Base-by-base conservation (phyloP, 805 yeast genomes). In the Zygosaccharomyces pseudorouxii region DNA sequence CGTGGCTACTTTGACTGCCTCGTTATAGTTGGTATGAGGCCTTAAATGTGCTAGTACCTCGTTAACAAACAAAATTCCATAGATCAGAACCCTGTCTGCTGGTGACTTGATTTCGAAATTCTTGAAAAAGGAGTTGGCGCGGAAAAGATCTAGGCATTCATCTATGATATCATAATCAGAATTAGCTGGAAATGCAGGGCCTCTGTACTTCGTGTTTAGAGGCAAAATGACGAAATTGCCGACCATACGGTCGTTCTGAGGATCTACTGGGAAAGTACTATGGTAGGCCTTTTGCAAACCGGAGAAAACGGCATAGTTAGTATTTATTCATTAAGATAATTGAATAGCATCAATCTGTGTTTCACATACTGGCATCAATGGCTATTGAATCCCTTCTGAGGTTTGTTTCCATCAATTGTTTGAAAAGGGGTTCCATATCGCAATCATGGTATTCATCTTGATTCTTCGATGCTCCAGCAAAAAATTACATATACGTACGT, bases 41-140 rank as follows among this genome's bases (percentile, higher is more conserved):
- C 68, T 74, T 54, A 93, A 71, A 50, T 80, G 76, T 35, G 82
- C 75, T 50, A 93, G 74, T 69, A 97, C 88, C 62, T 89, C 95
- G 43, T 95, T 86, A 30, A 88, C 81, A 66, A 80, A 93, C 51
- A 93, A 72, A 47, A 93, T 93, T 18, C 99, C 99, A 67, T 93
- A 93, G 58, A 95, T 90, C 51, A 93, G 74, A 9, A 92, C 78
- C 56, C 99, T 78, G 67, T 93, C 99, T 3, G 97, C 85, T 19
- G 95, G 86, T 10, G 97, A 96, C 67, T 89, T 89, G 72, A 93
- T 90, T 71, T 93, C 99, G 67, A 93, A 93, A 74, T 93, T 93
- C 66, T 87, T 86, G 79, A 93, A 93, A 71, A 93, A 92, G 10
- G 97, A 86, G 69, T 93, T 93, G 59, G 97, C 97, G 56, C 99